Evolutionary conservation across 345 rosid genomes (phyloP).

Genomic region (Eutrema japonicum): DNA sequence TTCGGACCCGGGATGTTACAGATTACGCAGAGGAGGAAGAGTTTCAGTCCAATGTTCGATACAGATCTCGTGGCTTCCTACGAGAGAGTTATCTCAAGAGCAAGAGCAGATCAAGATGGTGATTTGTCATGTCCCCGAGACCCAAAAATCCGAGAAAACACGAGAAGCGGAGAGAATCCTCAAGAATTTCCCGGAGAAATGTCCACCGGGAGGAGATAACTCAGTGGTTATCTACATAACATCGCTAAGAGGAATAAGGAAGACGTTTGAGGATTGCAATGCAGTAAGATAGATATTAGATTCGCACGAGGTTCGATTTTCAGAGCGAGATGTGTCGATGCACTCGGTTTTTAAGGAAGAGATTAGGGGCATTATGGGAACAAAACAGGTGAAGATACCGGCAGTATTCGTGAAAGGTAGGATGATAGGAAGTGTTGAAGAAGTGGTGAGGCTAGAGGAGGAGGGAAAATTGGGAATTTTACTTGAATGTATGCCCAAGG

Average conservation of each 20-base stretch:
- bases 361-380: conserved; percentile 63
- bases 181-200: conserved; percentile 52
- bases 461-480: conserved; percentile 72
- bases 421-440: conserved; percentile 80
- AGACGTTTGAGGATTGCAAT: conserved; percentile 92
- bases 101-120: conserved; percentile 78
- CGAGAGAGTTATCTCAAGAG: conserved; percentile 66
- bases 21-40: conserved; percentile 53
- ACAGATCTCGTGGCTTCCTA: conserved; percentile 73
- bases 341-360: conserved; percentile 91
- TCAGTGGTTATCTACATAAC: conserved; percentile 84
- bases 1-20: no score
- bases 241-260: conserved; percentile 81
- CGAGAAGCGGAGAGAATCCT: conserved; percentile 49
- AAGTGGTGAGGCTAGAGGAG: conserved; percentile 77
- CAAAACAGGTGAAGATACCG: conserved; percentile 73
- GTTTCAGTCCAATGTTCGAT: conserved; percentile 77
- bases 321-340: conserved; percentile 90
- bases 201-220: conserved; percentile 79
- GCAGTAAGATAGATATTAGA: conserved; percentile 63
- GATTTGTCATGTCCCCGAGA: conserved; percentile 52
- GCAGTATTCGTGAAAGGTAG: conserved; percentile 80
- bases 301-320: conserved; percentile 55
- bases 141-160: conserved; percentile 39
- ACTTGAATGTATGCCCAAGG: conserved; percentile 59